phyloP scores from a whole-genome alignment of 2,329 filamentous ascomycete genomes.

The Ceratocystiopsis minuta region DNA sequence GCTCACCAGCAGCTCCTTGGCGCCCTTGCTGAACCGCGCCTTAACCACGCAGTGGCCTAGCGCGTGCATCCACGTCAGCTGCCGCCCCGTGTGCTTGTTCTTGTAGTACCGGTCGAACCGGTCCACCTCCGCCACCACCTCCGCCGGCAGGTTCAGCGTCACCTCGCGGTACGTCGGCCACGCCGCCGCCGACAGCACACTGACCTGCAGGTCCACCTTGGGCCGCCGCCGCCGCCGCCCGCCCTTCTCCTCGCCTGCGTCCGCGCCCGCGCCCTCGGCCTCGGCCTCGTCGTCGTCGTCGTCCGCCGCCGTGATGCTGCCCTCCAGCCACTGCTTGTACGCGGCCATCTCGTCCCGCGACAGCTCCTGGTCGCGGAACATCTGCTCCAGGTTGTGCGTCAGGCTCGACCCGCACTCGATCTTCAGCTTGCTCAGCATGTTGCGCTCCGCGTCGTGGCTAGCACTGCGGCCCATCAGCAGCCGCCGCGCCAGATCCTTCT shows the following conservation, averaged over 20 bases:
- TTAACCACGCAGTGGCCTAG: slow-evolving; percentile 81
- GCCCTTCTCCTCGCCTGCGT: slow-evolving; percentile 1
- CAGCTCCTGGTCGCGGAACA: slow-evolving; percentile 97
- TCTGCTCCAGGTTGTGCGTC: slow-evolving; percentile 92
- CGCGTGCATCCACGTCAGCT: slow-evolving; percentile 79
- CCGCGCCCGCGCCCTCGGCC: background rate
- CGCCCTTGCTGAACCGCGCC: slow-evolving; percentile 59
- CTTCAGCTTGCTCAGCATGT: slow-evolving; percentile 83
- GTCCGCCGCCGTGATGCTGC: background rate
- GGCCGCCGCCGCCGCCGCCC: slow-evolving; percentile 17
- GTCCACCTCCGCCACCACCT: slow-evolving; percentile 58
- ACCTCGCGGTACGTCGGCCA: slow-evolving; percentile 73
- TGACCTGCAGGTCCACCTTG: slow-evolving; percentile 61
- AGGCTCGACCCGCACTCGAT: slow-evolving; percentile 87
- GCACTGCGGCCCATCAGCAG: slow-evolving; percentile 84
- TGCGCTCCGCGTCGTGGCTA: slow-evolving; percentile 85
- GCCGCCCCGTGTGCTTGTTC: slow-evolving; percentile 72
- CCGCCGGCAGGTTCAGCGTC: slow-evolving; percentile 50
- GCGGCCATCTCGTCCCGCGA: slow-evolving; percentile 83
- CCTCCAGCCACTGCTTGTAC: slow-evolving; percentile 46
- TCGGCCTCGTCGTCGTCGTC: background rate
- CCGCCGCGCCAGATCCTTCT: slow-evolving; percentile 81
- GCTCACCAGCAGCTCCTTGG: slow-evolving; percentile 79
- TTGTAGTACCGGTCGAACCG: slow-evolving; percentile 78
- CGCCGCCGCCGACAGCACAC: slow-evolving; percentile 72